phyloP scores from a whole-genome alignment of 176 grass and related monocot species.

The Aegilops sharonensis region DNA sequence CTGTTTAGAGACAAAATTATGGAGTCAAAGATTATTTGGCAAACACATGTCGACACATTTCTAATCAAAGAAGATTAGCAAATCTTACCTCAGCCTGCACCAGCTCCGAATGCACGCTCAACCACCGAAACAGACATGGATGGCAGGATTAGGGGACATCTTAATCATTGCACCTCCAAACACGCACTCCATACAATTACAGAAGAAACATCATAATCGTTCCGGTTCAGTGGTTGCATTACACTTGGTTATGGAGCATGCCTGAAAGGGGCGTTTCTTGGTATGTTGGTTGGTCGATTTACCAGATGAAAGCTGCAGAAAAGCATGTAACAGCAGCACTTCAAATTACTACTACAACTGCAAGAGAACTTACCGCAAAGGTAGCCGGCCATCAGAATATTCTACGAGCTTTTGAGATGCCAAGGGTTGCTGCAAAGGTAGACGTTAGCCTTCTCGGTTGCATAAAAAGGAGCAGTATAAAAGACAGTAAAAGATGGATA shows the following conservation, averaged over 20 bases:
- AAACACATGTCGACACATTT: neutral
- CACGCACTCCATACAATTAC: neutral
- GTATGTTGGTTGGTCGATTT: neutral
- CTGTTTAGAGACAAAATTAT: neutral
- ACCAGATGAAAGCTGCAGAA: neutral
- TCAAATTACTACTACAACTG: too few relatives aligned
- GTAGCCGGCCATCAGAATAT: neutral
- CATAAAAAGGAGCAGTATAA: neutral
- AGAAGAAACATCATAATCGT: neutral
- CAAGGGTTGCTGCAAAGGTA: neutral
- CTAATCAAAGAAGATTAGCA: neutral
- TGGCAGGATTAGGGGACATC: conserved; percentile 21
- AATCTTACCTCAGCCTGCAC: conserved; percentile 6
- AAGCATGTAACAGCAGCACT: neutral
- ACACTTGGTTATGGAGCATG: conserved; percentile 21
- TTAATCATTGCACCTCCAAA: conserved; percentile 34
- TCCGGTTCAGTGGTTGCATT: conserved; percentile 23
- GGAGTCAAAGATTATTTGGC: neutral
- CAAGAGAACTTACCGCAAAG: conserved; percentile 8
- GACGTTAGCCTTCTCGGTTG: neutral
- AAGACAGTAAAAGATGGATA: neutral
- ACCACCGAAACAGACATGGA: conserved; percentile 26
- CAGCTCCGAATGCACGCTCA: conserved; percentile 12
- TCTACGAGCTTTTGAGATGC: neutral
- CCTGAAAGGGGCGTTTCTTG: conserved; percentile 6